Evolutionary conservation across 139 green algal genomes (phyloP), one percentile per base, ranked within the genome.

Genomic region (Micractinium sp.): DNA sequence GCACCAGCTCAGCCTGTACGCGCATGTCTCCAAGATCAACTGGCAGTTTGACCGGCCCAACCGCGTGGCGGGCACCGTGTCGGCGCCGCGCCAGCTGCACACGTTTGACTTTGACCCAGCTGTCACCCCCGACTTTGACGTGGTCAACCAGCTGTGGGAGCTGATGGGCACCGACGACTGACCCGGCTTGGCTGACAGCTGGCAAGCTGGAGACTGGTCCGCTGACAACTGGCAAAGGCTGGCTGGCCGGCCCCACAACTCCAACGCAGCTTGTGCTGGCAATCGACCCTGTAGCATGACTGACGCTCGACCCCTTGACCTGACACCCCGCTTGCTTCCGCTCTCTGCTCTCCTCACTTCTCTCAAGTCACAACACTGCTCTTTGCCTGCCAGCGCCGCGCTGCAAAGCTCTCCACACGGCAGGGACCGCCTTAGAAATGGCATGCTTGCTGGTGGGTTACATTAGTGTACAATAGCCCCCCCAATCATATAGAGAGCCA

Each of bases 1-100:
- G 91, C 88, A 95, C 85, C 90, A 95, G 85, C 84, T 96, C 18
- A 90, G 81, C 41, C 82, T 96, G 83, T 96, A 94, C 88, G 93
- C 92, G 0, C 94, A 96, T 88, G 93, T 96, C 73, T 93, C 92
- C 76, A 93, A 93, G 69, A 89, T 95, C 60, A 93, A 78, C 2
- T 96, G 94, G 94, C 87, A 90, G 22, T 85, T 92, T 53, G 90
- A 95, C 41, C 74, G 80, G 38, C 73, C 80, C 56, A 67, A 87
- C 61, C n/a, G 71, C 1, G 90, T 96, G 31, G 87, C 88, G 3
- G 94, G 94, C 39, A 93, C 86, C 0, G 91, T 94, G 5, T 87
- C 86, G 66, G 81, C 93, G 33, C 81, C 88, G 22, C 60, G 27
- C 20, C 53, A 88, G n/a, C 41, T 93, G 29, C 38, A 82, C 56